Percentiles rank a stretch among this genome's conserved stretches.
These are phyloP conservation scores for Pichia exigua DNA, from an alignment of 805 yeast species.

Conservation along the genomic window DNA sequence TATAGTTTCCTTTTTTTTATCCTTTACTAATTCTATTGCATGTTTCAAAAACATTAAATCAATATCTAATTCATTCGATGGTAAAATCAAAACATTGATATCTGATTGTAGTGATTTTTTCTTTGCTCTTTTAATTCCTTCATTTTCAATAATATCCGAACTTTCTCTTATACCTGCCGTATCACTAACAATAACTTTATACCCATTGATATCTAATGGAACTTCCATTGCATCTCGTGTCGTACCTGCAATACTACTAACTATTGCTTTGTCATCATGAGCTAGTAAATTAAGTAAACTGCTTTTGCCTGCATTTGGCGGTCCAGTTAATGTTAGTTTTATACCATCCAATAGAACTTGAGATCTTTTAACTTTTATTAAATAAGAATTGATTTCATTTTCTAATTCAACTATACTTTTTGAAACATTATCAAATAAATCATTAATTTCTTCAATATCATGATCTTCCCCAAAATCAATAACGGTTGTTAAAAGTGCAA, in stretches of 20 bases:
- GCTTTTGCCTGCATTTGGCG: constrained; percentile 96
- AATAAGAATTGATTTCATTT: constrained; percentile 36
- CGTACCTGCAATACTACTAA: constrained; percentile 87
- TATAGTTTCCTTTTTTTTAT: constrained; percentile 21
- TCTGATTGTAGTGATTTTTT: constrained; percentile 54
- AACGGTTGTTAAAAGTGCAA: constrained; percentile 76
- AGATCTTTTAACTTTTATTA: constrained; percentile 43
- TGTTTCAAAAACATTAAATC: constrained; percentile 34
- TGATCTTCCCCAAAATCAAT: constrained; percentile 96
- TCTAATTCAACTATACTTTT: constrained; percentile 34
- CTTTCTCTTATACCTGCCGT: constrained; percentile 80
- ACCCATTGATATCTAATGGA: constrained; percentile 75
- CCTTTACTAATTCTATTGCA: constrained; percentile 23
- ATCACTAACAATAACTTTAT: constrained; percentile 76
- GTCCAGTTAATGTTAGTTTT: constrained; percentile 67
- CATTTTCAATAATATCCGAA: constrained; percentile 38
- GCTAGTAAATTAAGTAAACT: constrained; percentile 74
- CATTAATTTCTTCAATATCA: constrained; percentile 58
- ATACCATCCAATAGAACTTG: constrained; percentile 69
- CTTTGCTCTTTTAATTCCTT: constrained; percentile 78
- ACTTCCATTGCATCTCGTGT: constrained; percentile 85
- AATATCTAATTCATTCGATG: constrained; percentile 30
- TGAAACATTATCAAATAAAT: constrained; percentile 45
- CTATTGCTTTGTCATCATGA: constrained; percentile 79
- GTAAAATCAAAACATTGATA: constrained; percentile 57